Percentiles rank a stretch among this genome's conserved stretches.
Conservation (phyloP, 768 basidiomycete genomes). For the Suillus alpinus region DNA sequence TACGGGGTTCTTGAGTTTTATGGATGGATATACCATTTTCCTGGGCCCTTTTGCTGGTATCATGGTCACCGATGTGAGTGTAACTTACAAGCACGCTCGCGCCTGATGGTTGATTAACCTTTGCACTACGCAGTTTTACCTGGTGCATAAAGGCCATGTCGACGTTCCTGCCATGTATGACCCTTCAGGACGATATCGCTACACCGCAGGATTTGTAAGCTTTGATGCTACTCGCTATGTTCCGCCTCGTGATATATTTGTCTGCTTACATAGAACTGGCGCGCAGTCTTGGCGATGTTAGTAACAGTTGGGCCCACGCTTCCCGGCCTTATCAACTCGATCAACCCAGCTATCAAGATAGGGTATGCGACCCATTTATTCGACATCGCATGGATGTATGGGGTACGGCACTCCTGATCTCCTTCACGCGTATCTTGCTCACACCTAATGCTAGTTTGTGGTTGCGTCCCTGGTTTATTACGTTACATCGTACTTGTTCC, state of each 20-base stretch:
- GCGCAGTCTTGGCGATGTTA: slow-evolving; percentile 68
- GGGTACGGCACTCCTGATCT: slow-evolving; percentile 42
- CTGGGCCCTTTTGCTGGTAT: slow-evolving; percentile 84
- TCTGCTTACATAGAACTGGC: slow-evolving; percentile 62
- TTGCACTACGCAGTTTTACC: slow-evolving; percentile 56
- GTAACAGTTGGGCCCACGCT: slow-evolving; percentile 68
- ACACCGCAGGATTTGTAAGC: slow-evolving; percentile 69
- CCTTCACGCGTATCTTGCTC: slow-evolving; percentile 7
- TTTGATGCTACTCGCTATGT: background rate
- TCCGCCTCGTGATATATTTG: background rate
- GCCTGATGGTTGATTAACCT: background rate
- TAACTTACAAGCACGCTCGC: background rate
- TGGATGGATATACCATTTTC: slow-evolving; percentile 84
- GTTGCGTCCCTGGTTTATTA: slow-evolving; percentile 26
- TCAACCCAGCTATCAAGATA: slow-evolving; percentile 62
- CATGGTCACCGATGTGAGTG: slow-evolving; percentile 55
- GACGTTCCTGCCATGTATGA: slow-evolving; percentile 86
- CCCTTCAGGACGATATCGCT: slow-evolving; percentile 76
- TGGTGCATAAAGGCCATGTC: slow-evolving; percentile 67
- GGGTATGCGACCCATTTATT: slow-evolving; percentile 58
- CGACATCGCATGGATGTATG: slow-evolving; percentile 75
- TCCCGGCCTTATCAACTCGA: slow-evolving; percentile 74
- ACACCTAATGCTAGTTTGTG: slow-evolving; percentile 18
- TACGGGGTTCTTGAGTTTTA: slow-evolving; percentile 71
- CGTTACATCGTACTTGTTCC: slow-evolving; percentile 21